Evolutionary conservation across 345 rosid species (phyloP), one percentile per base, ranked within the genome.

Genomic region (Hypericum perforatum): DNA sequence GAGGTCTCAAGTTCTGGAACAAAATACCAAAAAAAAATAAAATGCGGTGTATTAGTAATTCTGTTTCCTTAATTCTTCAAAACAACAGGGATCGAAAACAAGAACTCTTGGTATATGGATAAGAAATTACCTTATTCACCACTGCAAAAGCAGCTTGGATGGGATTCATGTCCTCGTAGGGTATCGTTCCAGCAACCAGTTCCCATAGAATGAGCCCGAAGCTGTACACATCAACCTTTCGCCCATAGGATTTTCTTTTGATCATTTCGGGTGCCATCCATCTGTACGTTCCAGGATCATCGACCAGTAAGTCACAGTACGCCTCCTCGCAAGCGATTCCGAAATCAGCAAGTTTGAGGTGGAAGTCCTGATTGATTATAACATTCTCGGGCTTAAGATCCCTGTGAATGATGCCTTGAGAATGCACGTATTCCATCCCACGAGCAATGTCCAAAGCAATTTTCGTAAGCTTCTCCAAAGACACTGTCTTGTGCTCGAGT

Each of bases 221-320:
- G 58, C 99, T 82, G 63, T 94, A 94, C 6, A 86, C 95, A 57
- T 94, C 99, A 5, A 84, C 99, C 73, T 75, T 86, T 59, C 76
- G 72, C 16, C 97, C 94, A 49, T 86, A 81, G 10, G 95, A 61
- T 75, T 86, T 89, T 57, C 76, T 75, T 63, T 86, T 94, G 9
- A 94, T 94, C 99, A 94, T 94, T 70, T 94, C 99, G 46, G 99
- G 99, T 57, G 99, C 99, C 99, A 94, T 94, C 99, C 99, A 94
- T 43, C 99, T 80, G 41, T 83, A 94, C 12, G 99, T 94, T 37
- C 99, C 99, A 1, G 95, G 99, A 56, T 94, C 99, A 69, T 94
- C 99, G 16, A 87, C 89, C 70, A 84, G 58, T 42, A 64, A 61
- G 64, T 89, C 97, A 68, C 94, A 94, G 63, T 70, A 63, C 50